Conservation (phyloP, 83 land plant genomes). For the Larix sibirica region DNA sequence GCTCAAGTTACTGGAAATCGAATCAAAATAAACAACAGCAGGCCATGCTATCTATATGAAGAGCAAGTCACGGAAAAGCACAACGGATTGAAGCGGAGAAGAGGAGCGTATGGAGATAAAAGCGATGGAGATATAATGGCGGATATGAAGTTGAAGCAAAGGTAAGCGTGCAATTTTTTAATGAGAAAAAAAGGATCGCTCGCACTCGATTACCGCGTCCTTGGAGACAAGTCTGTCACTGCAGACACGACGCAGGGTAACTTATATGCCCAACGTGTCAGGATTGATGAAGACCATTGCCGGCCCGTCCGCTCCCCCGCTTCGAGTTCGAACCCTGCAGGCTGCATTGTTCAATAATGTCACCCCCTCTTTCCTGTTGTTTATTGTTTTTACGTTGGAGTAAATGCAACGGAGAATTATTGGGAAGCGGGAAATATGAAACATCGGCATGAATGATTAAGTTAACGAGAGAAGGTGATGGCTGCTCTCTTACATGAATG, state of each 20-base stretch:
- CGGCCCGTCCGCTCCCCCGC: background rate
- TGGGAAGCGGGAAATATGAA: no score
- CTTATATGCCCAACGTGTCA: conserved; percentile 4
- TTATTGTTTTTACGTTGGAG: background rate
- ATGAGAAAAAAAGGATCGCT: background rate
- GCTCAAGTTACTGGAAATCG: no score
- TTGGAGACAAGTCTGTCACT: background rate
- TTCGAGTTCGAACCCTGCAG: background rate
- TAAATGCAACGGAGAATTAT: no score
- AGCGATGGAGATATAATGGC: background rate
- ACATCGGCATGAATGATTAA: no score
- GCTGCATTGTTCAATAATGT: background rate
- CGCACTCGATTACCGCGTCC: conserved; percentile 13
- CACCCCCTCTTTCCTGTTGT: background rate
- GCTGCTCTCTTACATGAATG: no score
- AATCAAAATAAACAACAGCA: background rate
- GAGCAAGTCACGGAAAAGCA: background rate
- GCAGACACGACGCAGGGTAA: conserved; percentile 7
- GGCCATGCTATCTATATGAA: background rate
- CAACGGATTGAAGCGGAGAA: background rate
- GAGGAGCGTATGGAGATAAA: background rate
- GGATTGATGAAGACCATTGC: conserved; percentile 6
- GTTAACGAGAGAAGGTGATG: no score
- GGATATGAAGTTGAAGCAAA: background rate
- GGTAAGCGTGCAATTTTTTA: background rate